Evolutionary conservation across 495 filamentous ascomycete genomes (phyloP).

Genomic region (Penicillium flavigenum): DNA sequence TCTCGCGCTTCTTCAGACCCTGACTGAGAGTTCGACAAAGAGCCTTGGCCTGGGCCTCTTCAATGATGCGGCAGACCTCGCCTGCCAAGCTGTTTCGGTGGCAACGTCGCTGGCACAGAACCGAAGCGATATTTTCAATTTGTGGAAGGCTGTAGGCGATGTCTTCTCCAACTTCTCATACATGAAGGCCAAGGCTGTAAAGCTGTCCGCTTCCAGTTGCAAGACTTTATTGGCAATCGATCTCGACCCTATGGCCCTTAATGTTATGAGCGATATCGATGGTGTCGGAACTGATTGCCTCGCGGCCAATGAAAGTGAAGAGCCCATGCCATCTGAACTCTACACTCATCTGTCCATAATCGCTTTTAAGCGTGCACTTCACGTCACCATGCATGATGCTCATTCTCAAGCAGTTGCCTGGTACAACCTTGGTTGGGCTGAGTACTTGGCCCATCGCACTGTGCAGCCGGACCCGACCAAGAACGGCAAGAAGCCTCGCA

Average conservation of each 20-base stretch:
- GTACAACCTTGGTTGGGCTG: conserved; percentile 95
- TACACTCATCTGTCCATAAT: conserved; percentile 71
- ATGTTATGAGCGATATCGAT: conserved; percentile 69
- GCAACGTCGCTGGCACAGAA: conserved; percentile 52
- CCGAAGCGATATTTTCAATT: conserved; percentile 73
- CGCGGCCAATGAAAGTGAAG: conserved; percentile 43
- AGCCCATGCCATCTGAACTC: conserved; percentile 35
- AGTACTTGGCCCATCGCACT: conserved; percentile 74
- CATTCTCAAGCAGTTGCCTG: conserved; percentile 95
- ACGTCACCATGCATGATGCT: conserved; percentile 66
- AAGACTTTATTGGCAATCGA: conserved; percentile 54
- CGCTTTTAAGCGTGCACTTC: conserved; percentile 81
- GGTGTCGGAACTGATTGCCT: conserved; percentile 57
- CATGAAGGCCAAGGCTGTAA: conserved; percentile 61
- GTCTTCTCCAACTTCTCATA: conserved; percentile 78
- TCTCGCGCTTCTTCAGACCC: conserved; percentile 81
- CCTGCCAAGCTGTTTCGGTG: conserved; percentile 56
- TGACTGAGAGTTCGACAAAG: conserved; percentile 76
- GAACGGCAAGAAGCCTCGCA: conserved; percentile 45
- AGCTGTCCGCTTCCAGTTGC: conserved; percentile 58
- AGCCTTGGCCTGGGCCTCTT: conserved; percentile 79
- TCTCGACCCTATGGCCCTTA: conserved; percentile 54
- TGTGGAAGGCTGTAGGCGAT: conserved; percentile 94
- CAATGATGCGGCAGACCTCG: conserved; percentile 70
- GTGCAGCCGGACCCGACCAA: conserved; percentile 45